Conservation (phyloP, 257 asterid species). For the Coffea eugenioides region DNA sequence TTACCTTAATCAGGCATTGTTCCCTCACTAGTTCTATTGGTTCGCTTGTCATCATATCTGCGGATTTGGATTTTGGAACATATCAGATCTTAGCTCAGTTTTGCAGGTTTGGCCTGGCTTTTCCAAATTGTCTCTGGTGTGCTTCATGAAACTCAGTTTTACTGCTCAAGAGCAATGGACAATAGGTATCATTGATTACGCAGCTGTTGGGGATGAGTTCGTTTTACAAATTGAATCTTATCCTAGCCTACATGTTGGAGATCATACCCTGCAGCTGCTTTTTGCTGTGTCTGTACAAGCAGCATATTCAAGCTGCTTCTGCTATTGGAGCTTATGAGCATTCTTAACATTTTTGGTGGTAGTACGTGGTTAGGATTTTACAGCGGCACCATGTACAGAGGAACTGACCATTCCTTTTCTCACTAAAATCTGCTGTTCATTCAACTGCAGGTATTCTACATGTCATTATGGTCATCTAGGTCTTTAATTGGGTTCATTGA, state of each 20-base stretch:
- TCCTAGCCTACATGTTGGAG: constrained; percentile 47
- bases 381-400: constrained; percentile 93
- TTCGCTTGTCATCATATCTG: constrained; percentile 1
- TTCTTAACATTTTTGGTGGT: constrained; percentile 79
- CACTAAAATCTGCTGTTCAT: constrained; percentile 73
- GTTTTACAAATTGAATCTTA: constrained; percentile 54
- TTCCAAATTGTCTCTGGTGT: constrained; percentile 59
- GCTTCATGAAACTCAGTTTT: constrained; percentile 65
- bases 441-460: constrained; percentile 75
- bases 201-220: constrained; percentile 69
- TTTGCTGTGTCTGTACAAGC: constrained; percentile 53
- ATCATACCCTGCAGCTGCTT: constrained; percentile 58
- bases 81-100: constrained; percentile 25
- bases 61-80: constrained; percentile 13
- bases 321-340: constrained; percentile 60
- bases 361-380: constrained; percentile 81
- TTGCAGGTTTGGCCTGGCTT: constrained; percentile 72
- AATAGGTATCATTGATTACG: constrained; percentile 76
- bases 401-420: constrained; percentile 62
- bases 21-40: not conserved
- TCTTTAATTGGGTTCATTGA: not conserved
- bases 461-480: too few species aligned
- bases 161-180: constrained; percentile 90
- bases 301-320: constrained; percentile 43
- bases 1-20: constrained; percentile 82